phyloP scores from a whole-genome alignment of 495 filamentous ascomycete genomes.

The Hypoxylon lenormandii region DNA sequence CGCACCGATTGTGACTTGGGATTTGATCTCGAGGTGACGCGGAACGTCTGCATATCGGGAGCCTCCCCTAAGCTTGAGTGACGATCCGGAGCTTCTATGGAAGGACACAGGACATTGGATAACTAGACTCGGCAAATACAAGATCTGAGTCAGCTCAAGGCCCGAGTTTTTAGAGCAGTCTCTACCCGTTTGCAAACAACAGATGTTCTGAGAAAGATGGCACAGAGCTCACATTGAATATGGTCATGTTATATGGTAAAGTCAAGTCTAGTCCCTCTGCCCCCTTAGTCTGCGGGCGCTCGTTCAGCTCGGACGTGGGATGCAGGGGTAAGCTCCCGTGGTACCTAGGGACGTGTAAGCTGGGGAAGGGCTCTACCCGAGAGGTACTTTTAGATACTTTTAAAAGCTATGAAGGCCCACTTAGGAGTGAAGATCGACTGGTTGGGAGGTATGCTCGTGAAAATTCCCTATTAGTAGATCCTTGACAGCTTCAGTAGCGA shows the following conservation, averaged over 20 bases:
- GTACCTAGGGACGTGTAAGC: no score
- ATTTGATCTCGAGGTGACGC: constrained; percentile 8
- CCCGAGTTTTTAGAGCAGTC: no score
- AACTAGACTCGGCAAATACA: no score
- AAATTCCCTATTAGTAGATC: not conserved
- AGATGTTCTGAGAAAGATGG: no score
- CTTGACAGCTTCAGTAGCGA: no score
- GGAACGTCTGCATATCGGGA: constrained; percentile 19
- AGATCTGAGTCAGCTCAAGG: no score
- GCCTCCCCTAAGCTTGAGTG: not conserved
- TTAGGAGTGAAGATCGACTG: not conserved
- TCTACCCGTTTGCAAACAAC: no score
- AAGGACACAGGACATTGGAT: no score
- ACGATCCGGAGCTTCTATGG: not conserved
- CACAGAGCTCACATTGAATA: no score
- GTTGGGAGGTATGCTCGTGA: not conserved
- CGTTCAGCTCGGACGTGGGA: constrained; percentile 20
- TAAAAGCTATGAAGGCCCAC: not conserved
- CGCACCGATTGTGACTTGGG: constrained; percentile 10
- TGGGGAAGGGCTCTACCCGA: constrained; percentile 23
- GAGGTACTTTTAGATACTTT: constrained; percentile 20
- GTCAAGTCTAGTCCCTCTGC: not conserved
- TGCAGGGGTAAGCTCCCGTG: constrained; percentile 36
- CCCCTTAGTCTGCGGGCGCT: not conserved
- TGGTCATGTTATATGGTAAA: not conserved